A percentile compares a stretch with the other conserved stretches of the same genome.
Conservation (phyloP, 129 eudicot genomes). For the Erigeron canadensis region DNA sequence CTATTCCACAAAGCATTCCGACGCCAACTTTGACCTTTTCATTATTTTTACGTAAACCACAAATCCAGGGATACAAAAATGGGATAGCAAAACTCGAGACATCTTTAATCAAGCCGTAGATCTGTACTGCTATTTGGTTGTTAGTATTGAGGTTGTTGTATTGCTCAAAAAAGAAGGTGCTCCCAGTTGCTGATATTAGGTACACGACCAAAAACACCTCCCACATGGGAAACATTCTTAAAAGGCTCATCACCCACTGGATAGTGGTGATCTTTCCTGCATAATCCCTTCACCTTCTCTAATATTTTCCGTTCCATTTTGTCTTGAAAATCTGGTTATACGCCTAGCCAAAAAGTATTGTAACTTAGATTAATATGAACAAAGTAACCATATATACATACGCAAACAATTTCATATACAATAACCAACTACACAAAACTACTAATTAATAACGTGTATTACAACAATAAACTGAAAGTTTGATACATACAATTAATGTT, state of each 20-base stretch:
- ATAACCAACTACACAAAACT: too few relatives aligned
- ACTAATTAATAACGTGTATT: too few relatives aligned
- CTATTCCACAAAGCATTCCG: not conserved
- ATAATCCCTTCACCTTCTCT: not conserved
- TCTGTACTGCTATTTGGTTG: not conserved
- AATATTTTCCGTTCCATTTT: not conserved
- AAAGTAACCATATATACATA: too few relatives aligned
- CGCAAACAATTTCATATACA: too few relatives aligned
- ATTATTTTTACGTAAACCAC: not conserved
- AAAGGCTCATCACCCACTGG: not conserved
- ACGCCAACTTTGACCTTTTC: constrained; percentile 17
- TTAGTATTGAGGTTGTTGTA: not conserved
- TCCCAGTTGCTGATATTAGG: constrained; percentile 11
- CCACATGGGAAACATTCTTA: constrained; percentile 21
- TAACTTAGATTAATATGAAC: too few relatives aligned
- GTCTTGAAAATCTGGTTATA: not conserved
- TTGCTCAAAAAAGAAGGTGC: constrained; percentile 21
- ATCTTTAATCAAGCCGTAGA: constrained; percentile 2
- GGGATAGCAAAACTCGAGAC: not conserved
- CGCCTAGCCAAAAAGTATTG: too few relatives aligned
- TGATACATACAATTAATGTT: too few relatives aligned
- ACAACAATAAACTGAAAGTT: too few relatives aligned
- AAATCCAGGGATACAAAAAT: not conserved
- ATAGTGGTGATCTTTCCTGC: not conserved
- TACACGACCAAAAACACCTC: not conserved